Base-by-base conservation (phyloP, 2,329 filamentous ascomycete genomes). In the Penicillium sclerotiorum region DNA sequence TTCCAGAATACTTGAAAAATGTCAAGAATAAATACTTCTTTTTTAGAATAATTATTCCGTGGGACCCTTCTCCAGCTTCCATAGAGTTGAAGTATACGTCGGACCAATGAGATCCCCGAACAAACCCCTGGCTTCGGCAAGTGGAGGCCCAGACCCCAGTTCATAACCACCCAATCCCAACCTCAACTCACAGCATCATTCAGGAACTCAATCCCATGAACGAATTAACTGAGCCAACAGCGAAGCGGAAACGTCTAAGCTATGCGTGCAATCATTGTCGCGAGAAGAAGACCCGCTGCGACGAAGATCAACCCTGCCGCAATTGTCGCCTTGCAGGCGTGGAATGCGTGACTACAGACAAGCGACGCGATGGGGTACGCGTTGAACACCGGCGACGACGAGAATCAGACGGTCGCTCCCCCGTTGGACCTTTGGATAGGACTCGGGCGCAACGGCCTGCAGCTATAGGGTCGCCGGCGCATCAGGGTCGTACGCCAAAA, bases 241-340 rank as follows among this genome's bases (percentile, higher is more conserved):
- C 35, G n/a, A 42, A 42, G 39, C 39, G 39, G 23, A 42, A 42
- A 22, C 25, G 39, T 17, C 39, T 42, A 3, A 32, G 25, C 13
- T 42, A 42, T 47, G 50, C 50, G 5, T 53, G 50, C n/a, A 53
- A 53, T 9, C 39, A 53, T 17, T 53, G 50, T 25, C 50, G 50
- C n/a, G 39, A 32, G 4, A 53, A 50, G 30, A 53, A 53, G 40
- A 53, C 50, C 3, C 50, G 50, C 15, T 53, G 50, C 28, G 47
- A 53, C 13, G 47, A 53, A 28, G 32, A 53, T 20, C 47, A 53
- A 35, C 50, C 50, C 8, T 53, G 50, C 45, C 42, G 43, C 7
- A 50, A 46, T 7, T 53, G 47, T 28, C 46, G 47, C 18, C 25
- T 43, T n/a, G 50, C 50, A 1, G 50, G 25, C 17, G 38, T 53